Conservation (phyloP, 441 rosid species). For the Populus hybrid region DNA sequence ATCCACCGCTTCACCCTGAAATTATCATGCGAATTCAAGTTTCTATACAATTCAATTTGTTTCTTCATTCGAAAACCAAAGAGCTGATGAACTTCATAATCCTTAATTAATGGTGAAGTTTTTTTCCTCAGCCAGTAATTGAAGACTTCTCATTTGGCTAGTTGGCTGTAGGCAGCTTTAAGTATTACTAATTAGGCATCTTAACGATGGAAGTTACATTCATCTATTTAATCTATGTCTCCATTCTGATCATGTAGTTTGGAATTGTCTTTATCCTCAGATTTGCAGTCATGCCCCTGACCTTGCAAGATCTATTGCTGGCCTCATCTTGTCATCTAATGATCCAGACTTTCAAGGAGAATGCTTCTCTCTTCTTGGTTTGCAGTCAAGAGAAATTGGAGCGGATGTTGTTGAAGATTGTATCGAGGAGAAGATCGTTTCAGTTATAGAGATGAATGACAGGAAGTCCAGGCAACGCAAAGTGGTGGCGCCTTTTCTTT, state of each 20-base stretch:
- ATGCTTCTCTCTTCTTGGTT: slow-evolving; percentile 73
- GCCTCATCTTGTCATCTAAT: slow-evolving; percentile 64
- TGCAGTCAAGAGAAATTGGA: slow-evolving; percentile 37
- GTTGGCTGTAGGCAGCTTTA: neutral
- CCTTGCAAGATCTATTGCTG: slow-evolving; percentile 77
- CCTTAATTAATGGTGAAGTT: neutral
- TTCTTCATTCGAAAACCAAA: neutral
- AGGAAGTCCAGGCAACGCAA: slow-evolving; percentile 52
- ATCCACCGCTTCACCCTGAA: slow-evolving; percentile 11
- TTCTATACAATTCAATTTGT: neutral
- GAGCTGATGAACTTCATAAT: neutral
- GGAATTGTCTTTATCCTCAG: slow-evolving; percentile 32
- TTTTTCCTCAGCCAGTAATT: neutral
- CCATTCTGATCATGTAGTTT: neutral
- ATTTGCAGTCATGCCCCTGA: slow-evolving; percentile 78
- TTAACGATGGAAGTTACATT: neutral
- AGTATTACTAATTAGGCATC: neutral
- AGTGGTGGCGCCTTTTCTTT: slow-evolving; percentile 54
- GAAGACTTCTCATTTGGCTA: neutral
- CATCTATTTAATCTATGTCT: neutral
- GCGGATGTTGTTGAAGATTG: slow-evolving; percentile 45
- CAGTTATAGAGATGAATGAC: slow-evolving; percentile 64
- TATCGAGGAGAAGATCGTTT: slow-evolving; percentile 62
- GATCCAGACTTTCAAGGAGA: slow-evolving; percentile 68
- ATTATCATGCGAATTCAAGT: neutral